Base-by-base conservation (phyloP, 2,329 filamentous ascomycete genomes). In the Aspergillus carbonarius region DNA sequence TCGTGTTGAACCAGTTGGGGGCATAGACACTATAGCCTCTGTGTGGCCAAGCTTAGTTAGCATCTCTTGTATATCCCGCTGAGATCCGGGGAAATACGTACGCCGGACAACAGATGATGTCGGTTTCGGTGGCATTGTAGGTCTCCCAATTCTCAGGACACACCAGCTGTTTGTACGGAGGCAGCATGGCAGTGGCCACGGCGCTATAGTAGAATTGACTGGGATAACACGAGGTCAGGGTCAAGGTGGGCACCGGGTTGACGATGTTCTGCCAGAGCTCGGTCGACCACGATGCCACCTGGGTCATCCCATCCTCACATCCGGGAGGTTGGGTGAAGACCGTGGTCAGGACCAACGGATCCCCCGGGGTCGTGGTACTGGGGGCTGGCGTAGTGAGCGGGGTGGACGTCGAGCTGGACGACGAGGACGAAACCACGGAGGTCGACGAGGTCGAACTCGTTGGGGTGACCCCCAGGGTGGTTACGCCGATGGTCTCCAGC, bases 131-230 rank as follows among this genome's bases (percentile, higher is more conserved):
- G 50, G 30, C 35, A 32, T 54, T 54, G n/a, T 54, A 54, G 15
- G 37, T 30, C 37, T 54, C 50, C 50, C 50, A 54, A 17, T 54
- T 7, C n/a, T 42, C 5, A 1, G 50, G 50, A 18, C 50, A 54
- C 9, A 54, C 23, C 13, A 54, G 37, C 50, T 54, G 50, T 13
- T 12, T 18, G 35, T 42, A 57, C 12, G 55, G 55, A 13, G 55
- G 48, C 17, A 32, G 34, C 4, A 25, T 17, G 5, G 18, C 13
- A 9, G 48, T 53, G 6, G 47, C 48, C 18, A 53, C 37, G 5
- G 55, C 55, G 4, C 55, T 54, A 32, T 46, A 57, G 37, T 52
- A 57, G 39, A 53, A 57, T 37, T 57, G 55, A 23, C 55, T 53
- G 15, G 37, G 55, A 18, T 57, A 57, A 48, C 55, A 57, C 8